Evolutionary conservation across 2,329 filamentous ascomycete species (phyloP).

Genomic region (Byssothecium circinans): DNA sequence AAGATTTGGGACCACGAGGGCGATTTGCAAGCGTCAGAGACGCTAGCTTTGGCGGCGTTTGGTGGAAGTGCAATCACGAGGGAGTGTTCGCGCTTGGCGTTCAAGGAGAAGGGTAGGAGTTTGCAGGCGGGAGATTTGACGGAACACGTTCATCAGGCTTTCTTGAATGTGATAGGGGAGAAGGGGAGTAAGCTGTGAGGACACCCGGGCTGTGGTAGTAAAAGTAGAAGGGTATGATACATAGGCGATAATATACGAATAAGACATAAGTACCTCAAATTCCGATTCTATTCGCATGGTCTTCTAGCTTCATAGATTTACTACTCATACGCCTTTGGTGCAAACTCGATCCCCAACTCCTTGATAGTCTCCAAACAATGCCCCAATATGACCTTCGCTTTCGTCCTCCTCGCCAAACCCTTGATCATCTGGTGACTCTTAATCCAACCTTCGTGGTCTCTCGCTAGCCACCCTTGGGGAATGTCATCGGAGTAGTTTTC

Average conservation of each 20-base stretch:
- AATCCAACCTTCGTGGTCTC: slow-evolving; percentile 43
- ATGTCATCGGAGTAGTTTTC: slow-evolving; percentile 40
- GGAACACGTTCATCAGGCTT: slow-evolving; percentile 82
- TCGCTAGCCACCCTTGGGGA: slow-evolving; percentile 43
- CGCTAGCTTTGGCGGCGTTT: slow-evolving; percentile 76
- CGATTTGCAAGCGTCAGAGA: slow-evolving; percentile 59
- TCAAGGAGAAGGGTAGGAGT: slow-evolving; percentile 79
- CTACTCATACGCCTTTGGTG: slow-evolving; percentile 28
- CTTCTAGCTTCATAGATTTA: too few species aligned
- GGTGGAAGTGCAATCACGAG: slow-evolving; percentile 86
- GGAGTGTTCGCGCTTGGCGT: slow-evolving; percentile 86
- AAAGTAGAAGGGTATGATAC: too few species aligned
- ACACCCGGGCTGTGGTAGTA: too few species aligned
- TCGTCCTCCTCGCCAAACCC: slow-evolving; percentile 28
- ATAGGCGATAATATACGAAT: too few species aligned
- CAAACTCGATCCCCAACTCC: slow-evolving; percentile 27
- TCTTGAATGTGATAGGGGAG: slow-evolving; percentile 78
- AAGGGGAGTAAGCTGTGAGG: slow-evolving; percentile 26
- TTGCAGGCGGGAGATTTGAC: slow-evolving; percentile 93
- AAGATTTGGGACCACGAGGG: slow-evolving; percentile 69
- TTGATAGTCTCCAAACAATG: slow-evolving; percentile 34
- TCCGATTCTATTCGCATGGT: too few species aligned
- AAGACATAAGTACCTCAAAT: too few species aligned
- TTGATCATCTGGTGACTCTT: slow-evolving; percentile 35
- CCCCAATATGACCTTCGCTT: slow-evolving; percentile 30